Conservation (phyloP, 106 monocot genomes). For the Agapanthus africanus region DNA sequence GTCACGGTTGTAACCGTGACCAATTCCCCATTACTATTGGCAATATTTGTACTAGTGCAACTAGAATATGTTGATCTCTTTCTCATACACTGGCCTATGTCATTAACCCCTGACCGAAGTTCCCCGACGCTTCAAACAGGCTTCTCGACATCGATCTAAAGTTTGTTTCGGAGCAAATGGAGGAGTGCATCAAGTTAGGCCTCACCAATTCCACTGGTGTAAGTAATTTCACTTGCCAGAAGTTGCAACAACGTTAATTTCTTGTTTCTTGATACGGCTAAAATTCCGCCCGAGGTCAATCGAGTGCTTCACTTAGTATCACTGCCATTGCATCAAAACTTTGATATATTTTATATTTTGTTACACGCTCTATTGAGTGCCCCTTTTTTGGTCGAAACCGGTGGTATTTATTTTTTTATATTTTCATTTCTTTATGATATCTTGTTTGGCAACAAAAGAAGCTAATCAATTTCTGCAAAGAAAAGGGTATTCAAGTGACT, state of each 20-base stretch:
- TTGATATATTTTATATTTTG: no score
- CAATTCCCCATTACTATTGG: no score
- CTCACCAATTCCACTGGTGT: slow-evolving; percentile 35
- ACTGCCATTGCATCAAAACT: no score
- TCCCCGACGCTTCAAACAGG: background rate
- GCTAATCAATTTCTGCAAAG: slow-evolving; percentile 22
- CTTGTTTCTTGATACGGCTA: slow-evolving; percentile 20
- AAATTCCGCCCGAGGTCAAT: slow-evolving; percentile 30
- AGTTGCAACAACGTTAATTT: slow-evolving; percentile 15
- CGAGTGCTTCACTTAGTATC: slow-evolving; percentile 17
- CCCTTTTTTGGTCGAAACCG: no score
- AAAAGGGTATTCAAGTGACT: slow-evolving; percentile 12
- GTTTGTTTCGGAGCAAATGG: slow-evolving; percentile 38
- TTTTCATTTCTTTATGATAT: background rate
- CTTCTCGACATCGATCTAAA: slow-evolving; percentile 25
- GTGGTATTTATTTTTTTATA: background rate
- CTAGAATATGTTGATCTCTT: slow-evolving; percentile 48
- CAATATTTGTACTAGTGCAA: slow-evolving; percentile 18
- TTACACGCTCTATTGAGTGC: no score
- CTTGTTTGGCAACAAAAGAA: slow-evolving; percentile 36
- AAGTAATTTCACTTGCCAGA: slow-evolving; percentile 37
- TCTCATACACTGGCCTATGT: slow-evolving; percentile 29
- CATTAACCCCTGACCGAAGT: slow-evolving; percentile 9
- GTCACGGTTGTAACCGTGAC: no score
- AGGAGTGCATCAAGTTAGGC: slow-evolving; percentile 37